phyloP scores from a whole-genome alignment of 805 yeast species.

The Millerozyma acaciae region DNA sequence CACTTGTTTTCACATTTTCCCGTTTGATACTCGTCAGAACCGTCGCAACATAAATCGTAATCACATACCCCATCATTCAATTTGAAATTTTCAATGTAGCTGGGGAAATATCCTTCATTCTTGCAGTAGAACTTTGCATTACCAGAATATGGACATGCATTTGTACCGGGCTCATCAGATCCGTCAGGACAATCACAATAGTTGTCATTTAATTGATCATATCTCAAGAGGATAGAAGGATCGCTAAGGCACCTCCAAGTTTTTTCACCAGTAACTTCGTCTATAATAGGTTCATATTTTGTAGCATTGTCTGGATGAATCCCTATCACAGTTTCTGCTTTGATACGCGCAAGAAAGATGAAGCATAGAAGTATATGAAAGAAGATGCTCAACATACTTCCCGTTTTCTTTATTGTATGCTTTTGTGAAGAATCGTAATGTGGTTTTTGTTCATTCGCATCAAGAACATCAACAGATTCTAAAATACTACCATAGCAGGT shows the following conservation, averaged over 20 bases:
- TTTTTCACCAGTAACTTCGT: slow-evolving; percentile 32
- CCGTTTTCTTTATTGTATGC: no score
- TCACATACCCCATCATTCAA: slow-evolving; percentile 94
- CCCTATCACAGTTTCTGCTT: slow-evolving; percentile 23
- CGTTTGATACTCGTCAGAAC: slow-evolving; percentile 70
- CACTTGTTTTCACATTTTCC: slow-evolving; percentile 56
- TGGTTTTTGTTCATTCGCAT: no score
- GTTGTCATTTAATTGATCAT: slow-evolving; percentile 74
- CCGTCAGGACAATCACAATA: slow-evolving; percentile 98
- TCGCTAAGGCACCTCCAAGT: slow-evolving; percentile 67
- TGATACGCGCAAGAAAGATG: no score
- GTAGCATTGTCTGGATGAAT: slow-evolving; percentile 36
- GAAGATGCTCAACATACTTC: no score
- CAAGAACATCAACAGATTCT: no score
- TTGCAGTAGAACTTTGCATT: slow-evolving; percentile 61
- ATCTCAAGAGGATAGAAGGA: slow-evolving; percentile 59
- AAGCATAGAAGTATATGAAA: no score
- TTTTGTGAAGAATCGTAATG: no score
- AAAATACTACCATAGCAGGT: no score
- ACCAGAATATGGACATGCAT: slow-evolving; percentile 56
- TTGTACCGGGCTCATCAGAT: slow-evolving; percentile 93
- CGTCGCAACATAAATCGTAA: slow-evolving; percentile 87
- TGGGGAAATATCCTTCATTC: slow-evolving; percentile 66
- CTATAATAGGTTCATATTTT: slow-evolving; percentile 48
- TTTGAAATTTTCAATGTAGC: slow-evolving; percentile 57